These are phyloP conservation scores for Petunia secreta DNA, from an alignment of 257 asterid species.

Conservation along the genomic window DNA sequence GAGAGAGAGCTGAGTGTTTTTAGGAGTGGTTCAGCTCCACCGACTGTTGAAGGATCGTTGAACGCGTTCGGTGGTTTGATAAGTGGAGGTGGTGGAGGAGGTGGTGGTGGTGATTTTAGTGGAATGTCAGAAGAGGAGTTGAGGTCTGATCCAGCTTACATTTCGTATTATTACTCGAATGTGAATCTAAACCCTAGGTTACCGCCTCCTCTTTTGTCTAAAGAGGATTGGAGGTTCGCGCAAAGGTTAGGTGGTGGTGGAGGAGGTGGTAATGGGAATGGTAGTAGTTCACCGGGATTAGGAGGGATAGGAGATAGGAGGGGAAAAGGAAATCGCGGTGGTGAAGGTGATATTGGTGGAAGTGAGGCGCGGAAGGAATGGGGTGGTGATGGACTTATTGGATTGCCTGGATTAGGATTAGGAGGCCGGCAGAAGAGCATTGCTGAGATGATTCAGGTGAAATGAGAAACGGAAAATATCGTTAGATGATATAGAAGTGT, in stretches of 20 bases:
- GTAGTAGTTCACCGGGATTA: conserved; percentile 29
- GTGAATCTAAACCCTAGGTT: conserved; percentile 72
- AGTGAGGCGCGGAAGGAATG: conserved; percentile 49
- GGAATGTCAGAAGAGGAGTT: conserved; percentile 39
- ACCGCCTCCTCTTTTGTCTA: conserved; percentile 56
- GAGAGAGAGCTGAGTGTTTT: conserved; percentile 56
- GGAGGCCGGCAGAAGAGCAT: conserved; percentile 62
- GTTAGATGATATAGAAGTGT: not conserved
- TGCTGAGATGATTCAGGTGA: conserved; percentile 66
- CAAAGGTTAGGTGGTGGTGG: conserved; percentile 47
- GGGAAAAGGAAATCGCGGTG: conserved; percentile 36
- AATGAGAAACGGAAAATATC: conserved; percentile 16
- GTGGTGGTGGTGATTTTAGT: conserved; percentile 1
- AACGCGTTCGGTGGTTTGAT: conserved; percentile 35
- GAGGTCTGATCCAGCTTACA: conserved; percentile 78
- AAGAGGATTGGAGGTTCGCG: conserved; percentile 53
- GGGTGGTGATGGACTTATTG: conserved; percentile 64
- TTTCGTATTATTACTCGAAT: conserved; percentile 63
- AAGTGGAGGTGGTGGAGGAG: conserved; percentile 51
- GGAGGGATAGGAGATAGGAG: conserved; percentile 60
- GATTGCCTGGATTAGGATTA: conserved; percentile 59
- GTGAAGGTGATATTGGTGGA: conserved; percentile 34
- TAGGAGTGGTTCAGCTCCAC: conserved; percentile 81
- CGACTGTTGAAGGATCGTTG: conserved; percentile 58
- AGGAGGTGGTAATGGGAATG: conserved; percentile 32